Percentiles rank a stretch among this genome's conserved stretches.
Evolutionary conservation across 805 yeast species (phyloP).

Genomic region (Zygotorulaspora danielsina): DNA sequence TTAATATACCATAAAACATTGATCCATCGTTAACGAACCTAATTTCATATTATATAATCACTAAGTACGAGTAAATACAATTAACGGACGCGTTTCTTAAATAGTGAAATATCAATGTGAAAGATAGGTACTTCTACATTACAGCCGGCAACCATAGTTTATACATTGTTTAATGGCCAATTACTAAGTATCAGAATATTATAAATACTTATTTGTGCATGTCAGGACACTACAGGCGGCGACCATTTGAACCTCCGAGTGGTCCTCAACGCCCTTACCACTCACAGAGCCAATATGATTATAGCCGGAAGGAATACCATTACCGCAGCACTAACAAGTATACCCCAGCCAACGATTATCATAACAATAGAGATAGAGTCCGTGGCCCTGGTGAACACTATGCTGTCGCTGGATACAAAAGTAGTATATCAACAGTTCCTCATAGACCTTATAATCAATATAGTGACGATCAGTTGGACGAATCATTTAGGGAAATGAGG

Average conservation of each 20-base stretch:
- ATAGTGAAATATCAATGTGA: too few species aligned
- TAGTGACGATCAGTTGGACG: background rate
- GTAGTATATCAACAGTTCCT: slow-evolving; percentile 35
- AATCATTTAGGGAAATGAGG: slow-evolving; percentile 1
- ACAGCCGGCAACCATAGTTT: too few species aligned
- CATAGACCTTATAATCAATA: slow-evolving; percentile 7
- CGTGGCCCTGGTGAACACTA: background rate
- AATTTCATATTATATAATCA: too few species aligned
- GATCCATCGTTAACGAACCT: too few species aligned
- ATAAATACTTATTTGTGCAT: slow-evolving; percentile 10
- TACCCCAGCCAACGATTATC: background rate
- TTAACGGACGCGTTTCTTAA: too few species aligned
- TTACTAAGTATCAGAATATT: background rate
- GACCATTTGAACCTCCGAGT: slow-evolving; percentile 19
- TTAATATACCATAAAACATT: too few species aligned
- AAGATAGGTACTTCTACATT: too few species aligned
- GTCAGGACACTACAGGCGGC: slow-evolving; percentile 25
- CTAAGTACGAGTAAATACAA: too few species aligned
- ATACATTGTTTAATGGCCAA: background rate
- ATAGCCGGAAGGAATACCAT: background rate
- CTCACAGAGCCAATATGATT: slow-evolving; percentile 5
- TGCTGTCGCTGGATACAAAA: slow-evolving; percentile 4
- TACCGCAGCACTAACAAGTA: background rate
- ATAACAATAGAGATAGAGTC: background rate
- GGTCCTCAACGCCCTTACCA: slow-evolving; percentile 15